phyloP scores from a whole-genome alignment of 2,329 filamentous ascomycete species.

The Cladosporium sp. region DNA sequence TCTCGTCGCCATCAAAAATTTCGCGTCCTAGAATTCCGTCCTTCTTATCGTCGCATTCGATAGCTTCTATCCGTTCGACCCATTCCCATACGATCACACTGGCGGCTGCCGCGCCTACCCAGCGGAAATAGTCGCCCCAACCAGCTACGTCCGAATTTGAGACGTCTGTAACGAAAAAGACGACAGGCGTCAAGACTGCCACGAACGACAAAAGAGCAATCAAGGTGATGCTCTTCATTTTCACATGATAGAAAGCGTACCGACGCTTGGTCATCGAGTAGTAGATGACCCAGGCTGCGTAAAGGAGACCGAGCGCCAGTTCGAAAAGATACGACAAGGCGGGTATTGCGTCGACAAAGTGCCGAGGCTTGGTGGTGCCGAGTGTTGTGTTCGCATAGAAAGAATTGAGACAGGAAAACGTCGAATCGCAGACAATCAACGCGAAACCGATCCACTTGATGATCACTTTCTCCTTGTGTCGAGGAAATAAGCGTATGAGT shows the following conservation, averaged over 20 bases:
- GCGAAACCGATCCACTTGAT: slow-evolving; percentile 99
- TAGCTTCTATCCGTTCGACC: slow-evolving; percentile 89
- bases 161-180: slow-evolving; percentile 91
- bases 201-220: slow-evolving; percentile 74
- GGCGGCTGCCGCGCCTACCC: slow-evolving; percentile 91
- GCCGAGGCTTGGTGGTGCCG: slow-evolving; percentile 57
- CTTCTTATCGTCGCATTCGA: slow-evolving; percentile 90
- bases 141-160: slow-evolving; percentile 78
- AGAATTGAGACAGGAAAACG: slow-evolving; percentile 88
- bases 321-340: slow-evolving; percentile 89
- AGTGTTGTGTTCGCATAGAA: slow-evolving; percentile 57
- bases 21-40: slow-evolving; percentile 87
- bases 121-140: slow-evolving; percentile 93
- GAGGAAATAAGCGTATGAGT: slow-evolving; percentile 87
- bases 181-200: slow-evolving; percentile 81
- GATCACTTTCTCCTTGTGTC: slow-evolving; percentile 94
- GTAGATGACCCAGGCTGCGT: slow-evolving; percentile 91
- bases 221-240: slow-evolving; percentile 84
- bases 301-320: slow-evolving; percentile 77
- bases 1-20: slow-evolving; percentile 90
- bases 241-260: slow-evolving; percentile 83
- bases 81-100: slow-evolving; percentile 98
- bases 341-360: slow-evolving; percentile 85
- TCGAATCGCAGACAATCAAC: slow-evolving; percentile 82
- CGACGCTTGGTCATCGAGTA: slow-evolving; percentile 88